Evolutionary conservation across 1,139 yeast genomes (phyloP).

Genomic region (Suhomyces guaymorum): DNA sequence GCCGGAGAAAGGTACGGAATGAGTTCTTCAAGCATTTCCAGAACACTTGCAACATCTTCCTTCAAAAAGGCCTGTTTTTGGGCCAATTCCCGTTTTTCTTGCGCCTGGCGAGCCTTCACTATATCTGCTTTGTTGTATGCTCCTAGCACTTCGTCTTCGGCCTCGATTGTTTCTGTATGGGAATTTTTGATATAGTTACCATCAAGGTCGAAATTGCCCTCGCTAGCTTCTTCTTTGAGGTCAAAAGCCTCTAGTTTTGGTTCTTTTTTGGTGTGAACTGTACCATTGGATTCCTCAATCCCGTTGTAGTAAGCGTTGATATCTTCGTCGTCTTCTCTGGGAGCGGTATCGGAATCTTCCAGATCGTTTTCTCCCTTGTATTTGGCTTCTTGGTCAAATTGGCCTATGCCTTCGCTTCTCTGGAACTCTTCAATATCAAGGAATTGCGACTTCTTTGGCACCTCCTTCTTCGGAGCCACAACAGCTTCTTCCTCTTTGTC

Average conservation of each 20-base stretch:
- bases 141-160: conserved; percentile 49
- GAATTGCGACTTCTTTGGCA: conserved; percentile 22
- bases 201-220: conserved; percentile 61
- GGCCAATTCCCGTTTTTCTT: conserved; percentile 26
- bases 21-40: conserved; percentile 34
- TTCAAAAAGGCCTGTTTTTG: conserved; percentile 6
- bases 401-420: conserved; percentile 19
- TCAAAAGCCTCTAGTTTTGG: conserved; percentile 55
- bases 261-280: conserved; percentile 8
- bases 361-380: conserved; percentile 4
- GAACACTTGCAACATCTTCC: conserved; percentile 17
- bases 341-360: conserved; percentile 10
- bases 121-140: conserved; percentile 50
- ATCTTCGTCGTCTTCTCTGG: conserved; percentile 3
- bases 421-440: conserved; percentile 37
- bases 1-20: conserved; percentile 54
- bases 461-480: no score
- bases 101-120: conserved; percentile 45
- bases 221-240: conserved; percentile 55
- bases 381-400: conserved; percentile 13
- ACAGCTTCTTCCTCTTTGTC: conserved; percentile 13
- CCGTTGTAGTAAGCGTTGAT: conserved; percentile 10
- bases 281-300: conserved; percentile 9
- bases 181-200: conserved; percentile 58
- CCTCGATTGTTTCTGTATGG: conserved; percentile 29